These are phyloP conservation scores for Vitis rotundifolia DNA, from an alignment of 164 flowering plant species.

Conservation along the genomic window DNA sequence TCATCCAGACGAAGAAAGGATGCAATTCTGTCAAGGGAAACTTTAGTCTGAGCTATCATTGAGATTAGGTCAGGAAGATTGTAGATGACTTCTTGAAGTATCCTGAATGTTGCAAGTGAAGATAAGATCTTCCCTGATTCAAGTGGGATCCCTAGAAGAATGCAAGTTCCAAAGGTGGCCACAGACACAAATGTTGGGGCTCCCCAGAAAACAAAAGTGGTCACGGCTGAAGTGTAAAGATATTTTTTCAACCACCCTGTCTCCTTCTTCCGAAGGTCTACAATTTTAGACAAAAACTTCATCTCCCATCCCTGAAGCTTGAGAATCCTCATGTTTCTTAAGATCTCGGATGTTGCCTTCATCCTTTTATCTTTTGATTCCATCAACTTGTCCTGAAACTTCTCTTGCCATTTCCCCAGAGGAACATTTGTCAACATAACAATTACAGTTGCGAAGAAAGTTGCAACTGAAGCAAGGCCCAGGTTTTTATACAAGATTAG, in stretches of 20 bases:
- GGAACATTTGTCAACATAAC: constrained; percentile 67
- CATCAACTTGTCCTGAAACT: constrained; percentile 60
- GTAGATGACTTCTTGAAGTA: constrained; percentile 69
- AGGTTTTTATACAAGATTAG: constrained; percentile 60
- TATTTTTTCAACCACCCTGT: constrained; percentile 55
- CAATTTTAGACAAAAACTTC: constrained; percentile 62
- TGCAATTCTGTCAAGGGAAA: constrained; percentile 71
- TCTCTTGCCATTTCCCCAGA: constrained; percentile 48
- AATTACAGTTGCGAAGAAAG: constrained; percentile 50
- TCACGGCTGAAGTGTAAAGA: constrained; percentile 44
- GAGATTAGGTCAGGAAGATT: constrained; percentile 67
- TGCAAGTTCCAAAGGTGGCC: constrained; percentile 56
- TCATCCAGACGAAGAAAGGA: constrained; percentile 63
- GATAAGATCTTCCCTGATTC: constrained; percentile 70
- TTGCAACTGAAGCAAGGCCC: constrained; percentile 61
- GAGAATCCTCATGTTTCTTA: constrained; percentile 81
- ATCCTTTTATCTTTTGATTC: constrained; percentile 69
- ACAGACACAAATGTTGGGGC: constrained; percentile 71
- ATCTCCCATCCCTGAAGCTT: constrained; percentile 87
- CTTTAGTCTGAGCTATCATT: constrained; percentile 68
- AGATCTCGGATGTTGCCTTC: constrained; percentile 69
- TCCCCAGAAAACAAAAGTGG: constrained; percentile 55
- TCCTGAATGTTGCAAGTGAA: constrained; percentile 76
- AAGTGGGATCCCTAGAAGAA: constrained; percentile 60
- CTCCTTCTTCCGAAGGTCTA: constrained; percentile 52